Evolutionary conservation across 306 rosid genomes (phyloP).

Genomic region (Abrus precatorius): DNA sequence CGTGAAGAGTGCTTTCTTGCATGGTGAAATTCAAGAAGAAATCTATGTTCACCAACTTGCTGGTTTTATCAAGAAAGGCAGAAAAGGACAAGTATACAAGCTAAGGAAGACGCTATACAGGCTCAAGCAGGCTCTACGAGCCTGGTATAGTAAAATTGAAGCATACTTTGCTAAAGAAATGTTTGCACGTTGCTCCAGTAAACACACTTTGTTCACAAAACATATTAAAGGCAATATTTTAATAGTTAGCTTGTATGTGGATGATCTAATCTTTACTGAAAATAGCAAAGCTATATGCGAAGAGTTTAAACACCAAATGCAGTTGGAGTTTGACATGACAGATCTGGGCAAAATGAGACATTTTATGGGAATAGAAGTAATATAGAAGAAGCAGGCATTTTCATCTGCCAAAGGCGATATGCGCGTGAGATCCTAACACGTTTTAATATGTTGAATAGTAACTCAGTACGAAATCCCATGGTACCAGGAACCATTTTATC

Average conservation of each 20-base stretch:
- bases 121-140: not conserved
- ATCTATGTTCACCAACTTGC: slow-evolving; percentile 2
- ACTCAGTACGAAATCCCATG: not conserved
- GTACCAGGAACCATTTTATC: not conserved
- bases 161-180: too few species aligned
- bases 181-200: too few species aligned
- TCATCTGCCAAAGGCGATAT: not conserved
- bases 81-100: not conserved
- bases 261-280: too few species aligned
- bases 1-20: too few species aligned
- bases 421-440: not conserved
- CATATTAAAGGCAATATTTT: too few species aligned
- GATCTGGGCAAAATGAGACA: not conserved
- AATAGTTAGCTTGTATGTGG: too few species aligned
- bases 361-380: not conserved
- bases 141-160: too few species aligned
- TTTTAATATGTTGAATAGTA: not conserved
- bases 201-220: too few species aligned
- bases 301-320: not conserved
- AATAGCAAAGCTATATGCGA: not conserved
- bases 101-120: not conserved
- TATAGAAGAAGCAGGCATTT: not conserved
- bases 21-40: not conserved
- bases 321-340: not conserved
- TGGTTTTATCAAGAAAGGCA: slow-evolving; percentile 2